Base-by-base conservation (phyloP, 768 basidiomycete species). In the Russula olivacea region DNA sequence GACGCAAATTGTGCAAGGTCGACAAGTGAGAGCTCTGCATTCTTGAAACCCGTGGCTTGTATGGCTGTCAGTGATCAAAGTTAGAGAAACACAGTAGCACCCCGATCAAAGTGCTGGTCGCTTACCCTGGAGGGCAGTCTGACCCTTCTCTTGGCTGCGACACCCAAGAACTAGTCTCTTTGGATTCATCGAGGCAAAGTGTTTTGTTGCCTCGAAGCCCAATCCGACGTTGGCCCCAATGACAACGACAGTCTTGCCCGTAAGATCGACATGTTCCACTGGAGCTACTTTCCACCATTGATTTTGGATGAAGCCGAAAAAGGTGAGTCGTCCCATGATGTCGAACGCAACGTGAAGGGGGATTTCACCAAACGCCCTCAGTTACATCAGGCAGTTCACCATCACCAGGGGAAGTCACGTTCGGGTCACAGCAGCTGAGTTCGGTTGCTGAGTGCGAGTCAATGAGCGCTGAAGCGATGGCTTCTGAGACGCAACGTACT, bases 1-100 rank as follows among this genome's bases (percentile, higher is more conserved):
- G 70, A 73, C 11, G 61, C 57, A 53, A 72, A 73, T 34, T 38
- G 38, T 1, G 67, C 25, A 41, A 74, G 66, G 53, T 75, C 74
- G 52, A 75, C 59, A 6, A 65, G 55, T 3, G 43, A 43, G 11
- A 65, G 61, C 28, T 65, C 64, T 3, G 47, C 55, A 21, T 53
- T 25, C 23, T 49, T 54, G 40, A 56, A 65, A 10, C 64, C 64
- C 5, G 61, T 58, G 6, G 64, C 64, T 40, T 63, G 50, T 49
- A 65, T 65, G 12, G 55, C 64, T 36, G 43, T 14, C 55, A 28
- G 30, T 21, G 45, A 47, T n/a, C n/a, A n/a, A 38, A 28, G 4
- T 28, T 28, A 28, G 4, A 4, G 4, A 28, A 28, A 28, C 4
- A 28, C 28, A 21, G n/a, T 10, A 40, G 38, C 1, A 0, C 5